phyloP scores from a whole-genome alignment of 1,139 yeast genomes.

The Candida sp. region DNA sequence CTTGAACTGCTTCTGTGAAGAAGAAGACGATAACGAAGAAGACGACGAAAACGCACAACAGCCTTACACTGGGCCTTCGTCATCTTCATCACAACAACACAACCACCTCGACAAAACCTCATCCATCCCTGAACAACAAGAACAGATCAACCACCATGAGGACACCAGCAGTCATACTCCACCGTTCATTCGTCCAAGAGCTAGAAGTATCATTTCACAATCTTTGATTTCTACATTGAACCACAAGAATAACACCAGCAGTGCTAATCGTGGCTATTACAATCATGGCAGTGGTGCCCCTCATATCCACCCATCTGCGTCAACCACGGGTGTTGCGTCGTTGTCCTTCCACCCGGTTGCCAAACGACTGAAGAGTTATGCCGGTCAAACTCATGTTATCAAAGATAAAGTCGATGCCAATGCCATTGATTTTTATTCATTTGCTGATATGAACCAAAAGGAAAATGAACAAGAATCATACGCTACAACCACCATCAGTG shows the following conservation, averaged over 20 bases:
- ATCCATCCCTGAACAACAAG: not conserved
- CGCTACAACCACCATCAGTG: slow-evolving; percentile 17
- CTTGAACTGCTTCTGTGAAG: slow-evolving; percentile 28
- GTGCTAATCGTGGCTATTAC: not conserved
- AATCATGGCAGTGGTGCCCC: not conserved
- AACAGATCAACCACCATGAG: no score
- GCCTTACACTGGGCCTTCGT: slow-evolving; percentile 4
- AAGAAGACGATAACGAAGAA: slow-evolving; percentile 1
- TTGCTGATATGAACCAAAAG: slow-evolving; percentile 30
- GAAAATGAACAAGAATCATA: slow-evolving; percentile 14
- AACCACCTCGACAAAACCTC: not conserved
- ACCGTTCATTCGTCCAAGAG: slow-evolving; percentile 17
- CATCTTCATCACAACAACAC: not conserved
- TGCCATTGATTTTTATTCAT: slow-evolving; percentile 33
- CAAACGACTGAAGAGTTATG: slow-evolving; percentile 16
- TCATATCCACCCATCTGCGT: not conserved
- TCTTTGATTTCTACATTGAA: slow-evolving; percentile 25
- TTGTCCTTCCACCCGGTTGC: slow-evolving; percentile 3
- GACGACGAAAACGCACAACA: slow-evolving; percentile 2
- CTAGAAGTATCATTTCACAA: slow-evolving; percentile 29
- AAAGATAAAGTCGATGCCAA: slow-evolving; percentile 6
- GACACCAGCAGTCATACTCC: not conserved
- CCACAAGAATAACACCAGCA: slow-evolving; percentile 2
- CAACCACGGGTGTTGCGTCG: not conserved
- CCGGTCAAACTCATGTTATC: slow-evolving; percentile 14